Percentiles rank a stretch among this genome's conserved stretches.
Evolutionary conservation across 2,329 filamentous ascomycete genomes (phyloP).

Genomic region (Magnaporthiopsis incrustans): DNA sequence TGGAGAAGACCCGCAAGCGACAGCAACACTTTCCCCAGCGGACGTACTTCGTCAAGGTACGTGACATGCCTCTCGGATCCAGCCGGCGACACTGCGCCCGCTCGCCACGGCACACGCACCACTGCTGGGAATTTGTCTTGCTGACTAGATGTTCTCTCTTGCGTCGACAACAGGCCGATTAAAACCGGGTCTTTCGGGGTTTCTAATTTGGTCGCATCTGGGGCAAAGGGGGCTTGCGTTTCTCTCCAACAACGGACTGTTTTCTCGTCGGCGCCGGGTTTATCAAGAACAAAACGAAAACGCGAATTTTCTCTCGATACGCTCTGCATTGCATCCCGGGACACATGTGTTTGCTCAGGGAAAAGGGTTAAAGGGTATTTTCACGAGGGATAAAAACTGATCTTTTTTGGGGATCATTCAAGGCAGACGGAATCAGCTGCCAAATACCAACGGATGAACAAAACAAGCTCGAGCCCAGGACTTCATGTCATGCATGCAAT

Average conservation of each 20-base stretch:
- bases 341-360: not conserved
- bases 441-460: conserved; percentile 2
- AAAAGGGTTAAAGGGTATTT: conserved; percentile 3
- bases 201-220: conserved; percentile 9
- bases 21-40: conserved; percentile 93
- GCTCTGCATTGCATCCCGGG: conserved; percentile 2
- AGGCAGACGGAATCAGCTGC: conserved; percentile 1
- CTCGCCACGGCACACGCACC: not conserved
- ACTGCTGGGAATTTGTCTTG: not conserved
- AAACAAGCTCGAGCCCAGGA: not conserved
- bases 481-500: not conserved
- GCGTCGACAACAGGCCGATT: conserved; percentile 1
- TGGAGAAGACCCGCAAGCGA: conserved; percentile 97
- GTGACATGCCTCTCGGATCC: not conserved
- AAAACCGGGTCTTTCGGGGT: conserved; percentile 5
- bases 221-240: conserved; percentile 3
- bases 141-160: not conserved
- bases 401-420: not conserved
- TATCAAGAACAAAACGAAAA: conserved; percentile 2
- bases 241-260: not conserved
- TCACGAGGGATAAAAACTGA: not conserved
- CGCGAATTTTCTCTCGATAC: conserved; percentile 1
- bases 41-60: conserved; percentile 98
- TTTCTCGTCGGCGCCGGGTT: not conserved
- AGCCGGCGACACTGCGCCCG: not conserved